Base-by-base conservation (phyloP, 2,329 filamentous ascomycete genomes). In the Triangularia setosa region DNA sequence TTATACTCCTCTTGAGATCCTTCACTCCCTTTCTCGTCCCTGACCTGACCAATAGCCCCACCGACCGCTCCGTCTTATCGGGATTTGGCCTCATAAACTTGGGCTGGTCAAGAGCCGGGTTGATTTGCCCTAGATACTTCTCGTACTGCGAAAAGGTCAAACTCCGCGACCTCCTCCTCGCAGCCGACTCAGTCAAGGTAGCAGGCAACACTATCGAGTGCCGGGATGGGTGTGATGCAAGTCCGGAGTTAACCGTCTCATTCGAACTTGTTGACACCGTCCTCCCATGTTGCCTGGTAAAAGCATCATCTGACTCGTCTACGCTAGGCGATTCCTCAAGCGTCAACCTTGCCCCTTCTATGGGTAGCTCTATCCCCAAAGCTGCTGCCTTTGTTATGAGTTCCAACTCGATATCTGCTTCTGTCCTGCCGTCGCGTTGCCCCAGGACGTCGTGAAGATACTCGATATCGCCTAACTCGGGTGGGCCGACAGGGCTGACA, bases 61-160 rank as follows among this genome's bases (percentile, higher is more conserved):
- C 69, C 2, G 63, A 54, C 30, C 70, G 54, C 21, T 73, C 72
- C 9, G 73, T 64, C 5, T 74, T 70, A 3, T 75, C 72, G 1
- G 74, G 67, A 23, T 63, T 52, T 8, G 63, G 64, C 64, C 75
- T 76, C 61, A 75, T 68, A 53, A 79, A 75, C 62, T 78, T 81
- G 56, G 78, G 76, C 65, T 80, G 79, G 66, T 77, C 76, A 35
- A 79, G 73, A 44, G 77, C 77, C 6, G 78, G 77, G 62, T 81
- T 78, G 28, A 82, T 67, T 52, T 81, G 76, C 18, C 77, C 73
- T 40, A 86, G 69, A 65, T 83, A 85, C 65, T 76, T 79, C 30
- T 86, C 83, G 69, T 86, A 86, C 28, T 79, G 78, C 6, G 77
- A 75, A 67, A 86, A 85, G 63, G 73, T 81, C 25, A 72, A 77